Base-by-base conservation (phyloP, 2,329 filamentous ascomycete genomes). In the Annulohypoxylon truncatum region DNA sequence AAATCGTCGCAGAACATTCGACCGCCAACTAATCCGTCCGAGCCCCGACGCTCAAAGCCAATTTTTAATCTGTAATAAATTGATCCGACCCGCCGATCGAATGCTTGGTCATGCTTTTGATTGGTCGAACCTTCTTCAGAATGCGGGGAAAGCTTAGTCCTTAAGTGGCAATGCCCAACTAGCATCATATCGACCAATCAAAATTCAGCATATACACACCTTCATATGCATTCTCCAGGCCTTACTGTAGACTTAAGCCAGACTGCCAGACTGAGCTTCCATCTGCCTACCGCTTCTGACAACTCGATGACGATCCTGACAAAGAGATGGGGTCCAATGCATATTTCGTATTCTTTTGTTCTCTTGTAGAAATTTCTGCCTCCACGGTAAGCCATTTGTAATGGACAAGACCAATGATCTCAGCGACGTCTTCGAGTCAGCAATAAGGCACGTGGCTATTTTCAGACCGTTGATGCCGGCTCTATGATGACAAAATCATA, bases 131-230 rank as follows among this genome's bases (percentile, higher is more conserved):
- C 9, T 35, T 2, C 15, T 8, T 3, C 9, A 60, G 54, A 67
- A 62, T 69, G 67, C 67, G 67, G 67, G 67, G 67, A 67, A 65
- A 67, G 64, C 64, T 67, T 60, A 53, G 31, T 42, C 35, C 50
- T 52, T 52, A 7, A 38, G 60, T 62, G 67, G 60, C 67, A n/a
- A 65, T 62, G 42, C 55, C 51, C 31, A 60, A 66, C 47, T 28
- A 50, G 22, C 6, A 18, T 18, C 7, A 28, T 20, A 22, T 61
- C 13, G 28, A 18, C 66, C 66, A 68, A 68, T 66, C 22, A 63
- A 7, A 1, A 29, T 24, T 31, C 3, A 22, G 18, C 31, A 59
- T 60, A 48, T 40, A 44, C 29, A 26, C 38, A 38, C 50, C 51
- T 38, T 18, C 35, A 38, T 38, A 38, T 38, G 18, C 38, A 42